phyloP scores from a whole-genome alignment of 2,329 filamentous ascomycete species.

The Cytospora paraplurivora region DNA sequence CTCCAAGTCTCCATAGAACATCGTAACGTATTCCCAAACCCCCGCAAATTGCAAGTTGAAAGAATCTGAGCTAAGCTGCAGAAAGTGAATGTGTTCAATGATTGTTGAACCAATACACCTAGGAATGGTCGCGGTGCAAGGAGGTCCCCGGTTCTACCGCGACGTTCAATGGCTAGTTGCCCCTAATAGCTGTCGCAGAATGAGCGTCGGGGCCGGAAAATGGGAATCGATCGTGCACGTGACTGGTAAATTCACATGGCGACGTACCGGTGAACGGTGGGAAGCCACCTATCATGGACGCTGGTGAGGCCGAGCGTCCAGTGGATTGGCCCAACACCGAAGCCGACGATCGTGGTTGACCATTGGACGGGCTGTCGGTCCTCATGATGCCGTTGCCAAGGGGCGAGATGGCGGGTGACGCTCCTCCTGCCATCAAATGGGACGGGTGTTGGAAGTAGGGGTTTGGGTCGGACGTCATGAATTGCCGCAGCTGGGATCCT shows the following conservation, averaged over 20 bases:
- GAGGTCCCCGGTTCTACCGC: conserved; percentile 16
- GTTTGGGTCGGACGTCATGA: conserved; percentile 40
- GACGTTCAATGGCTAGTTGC: conserved; percentile 31
- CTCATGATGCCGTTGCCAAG: conserved; percentile 35
- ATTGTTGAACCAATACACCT: not conserved
- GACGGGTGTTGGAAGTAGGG: conserved; percentile 41
- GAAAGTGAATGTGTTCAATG: conserved; percentile 1
- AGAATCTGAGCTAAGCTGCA: not conserved
- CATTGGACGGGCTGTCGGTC: conserved; percentile 37
- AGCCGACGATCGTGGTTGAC: conserved; percentile 31
- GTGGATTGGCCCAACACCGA: conserved; percentile 38
- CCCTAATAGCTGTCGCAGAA: conserved; percentile 51
- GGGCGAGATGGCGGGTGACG: conserved; percentile 41
- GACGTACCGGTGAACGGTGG: conserved; percentile 51
- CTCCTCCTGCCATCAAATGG: conserved; percentile 36
- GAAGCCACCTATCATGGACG: conserved; percentile 48
- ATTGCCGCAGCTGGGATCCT: conserved; percentile 47
- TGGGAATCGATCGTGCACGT: conserved; percentile 51
- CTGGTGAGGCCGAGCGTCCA: conserved; percentile 47
- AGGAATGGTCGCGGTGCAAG: not conserved
- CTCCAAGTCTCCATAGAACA: not conserved
- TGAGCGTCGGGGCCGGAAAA: conserved; percentile 51
- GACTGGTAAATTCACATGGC: conserved; percentile 45
- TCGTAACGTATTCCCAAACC: not conserved
- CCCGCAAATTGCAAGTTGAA: too few relatives aligned